phyloP scores from a whole-genome alignment of 2,329 filamentous ascomycete species.

The Hymenoscyphus scutula region DNA sequence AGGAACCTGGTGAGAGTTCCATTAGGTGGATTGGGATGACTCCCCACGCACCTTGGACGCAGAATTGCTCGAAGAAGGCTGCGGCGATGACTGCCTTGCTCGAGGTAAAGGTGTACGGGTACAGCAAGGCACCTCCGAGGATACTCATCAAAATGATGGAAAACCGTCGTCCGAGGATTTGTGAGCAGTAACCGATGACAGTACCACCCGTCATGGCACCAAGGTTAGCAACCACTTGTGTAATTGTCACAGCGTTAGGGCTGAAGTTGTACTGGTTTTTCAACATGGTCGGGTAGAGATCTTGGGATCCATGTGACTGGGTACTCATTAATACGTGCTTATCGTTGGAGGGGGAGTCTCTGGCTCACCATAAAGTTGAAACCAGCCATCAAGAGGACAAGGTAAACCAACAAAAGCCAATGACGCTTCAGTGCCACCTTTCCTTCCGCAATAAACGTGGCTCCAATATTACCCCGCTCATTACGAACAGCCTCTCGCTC shows the following conservation, averaged over 20 bases:
- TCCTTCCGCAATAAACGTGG: slow-evolving; percentile 72
- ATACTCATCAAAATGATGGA: slow-evolving; percentile 63
- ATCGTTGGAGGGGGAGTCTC: slow-evolving; percentile 53
- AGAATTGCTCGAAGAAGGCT: slow-evolving; percentile 82
- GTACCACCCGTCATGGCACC: slow-evolving; percentile 68
- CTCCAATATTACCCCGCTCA: slow-evolving; percentile 57
- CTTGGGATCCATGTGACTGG: slow-evolving; percentile 41
- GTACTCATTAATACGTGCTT: neutral
- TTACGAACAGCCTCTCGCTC: slow-evolving; percentile 64
- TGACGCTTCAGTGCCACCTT: slow-evolving; percentile 75
- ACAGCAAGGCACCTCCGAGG: slow-evolving; percentile 46
- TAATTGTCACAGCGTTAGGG: slow-evolving; percentile 55
- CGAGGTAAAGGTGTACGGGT: slow-evolving; percentile 74
- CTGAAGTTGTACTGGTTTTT: slow-evolving; percentile 51
- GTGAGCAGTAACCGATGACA: slow-evolving; percentile 62
- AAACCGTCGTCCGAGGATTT: slow-evolving; percentile 66
- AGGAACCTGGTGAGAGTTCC: slow-evolving; percentile 68
- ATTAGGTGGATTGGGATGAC: slow-evolving; percentile 72
- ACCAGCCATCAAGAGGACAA: slow-evolving; percentile 83
- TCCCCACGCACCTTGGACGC: slow-evolving; percentile 74
- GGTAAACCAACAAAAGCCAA: slow-evolving; percentile 76
- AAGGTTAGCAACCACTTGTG: slow-evolving; percentile 69
- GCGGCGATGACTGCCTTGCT: slow-evolving; percentile 67
- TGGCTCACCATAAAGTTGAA: slow-evolving; percentile 84
- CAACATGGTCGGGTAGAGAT: slow-evolving; percentile 60